A percentile compares a stretch with the other conserved stretches of the same genome.
These are phyloP conservation scores for Clavariopsis aquatica DNA, from an alignment of 495 filamentous ascomycete genomes.

Conservation along the genomic window DNA sequence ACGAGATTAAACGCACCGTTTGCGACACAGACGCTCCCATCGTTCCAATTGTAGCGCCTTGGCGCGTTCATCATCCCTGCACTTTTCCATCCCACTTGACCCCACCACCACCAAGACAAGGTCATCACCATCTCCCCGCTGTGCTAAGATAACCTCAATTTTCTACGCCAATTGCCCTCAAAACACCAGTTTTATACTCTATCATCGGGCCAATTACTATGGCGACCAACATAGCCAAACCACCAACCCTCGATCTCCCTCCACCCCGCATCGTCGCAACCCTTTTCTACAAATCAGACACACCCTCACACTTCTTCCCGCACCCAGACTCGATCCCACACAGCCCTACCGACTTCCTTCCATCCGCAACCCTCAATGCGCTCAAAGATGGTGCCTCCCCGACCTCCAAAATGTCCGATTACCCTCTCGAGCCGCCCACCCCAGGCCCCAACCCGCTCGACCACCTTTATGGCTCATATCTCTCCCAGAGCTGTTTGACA, in stretches of 20 bases:
- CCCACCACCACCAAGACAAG: neutral
- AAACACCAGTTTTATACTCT: neutral
- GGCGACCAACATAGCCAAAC: neutral
- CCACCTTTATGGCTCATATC: slow-evolving; percentile 67
- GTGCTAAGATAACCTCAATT: neutral
- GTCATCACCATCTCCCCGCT: neutral
- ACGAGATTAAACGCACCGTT: neutral
- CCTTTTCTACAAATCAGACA: slow-evolving; percentile 39
- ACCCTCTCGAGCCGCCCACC: slow-evolving; percentile 69
- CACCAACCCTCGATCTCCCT: slow-evolving; percentile 17
- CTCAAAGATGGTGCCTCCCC: slow-evolving; percentile 46
- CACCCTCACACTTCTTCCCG: slow-evolving; percentile 27
- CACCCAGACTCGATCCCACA: slow-evolving; percentile 29
- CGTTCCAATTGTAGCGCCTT: neutral
- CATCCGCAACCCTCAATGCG: slow-evolving; percentile 22
- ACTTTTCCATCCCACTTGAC: neutral
- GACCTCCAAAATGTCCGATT: slow-evolving; percentile 65
- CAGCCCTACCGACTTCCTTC: slow-evolving; percentile 27
- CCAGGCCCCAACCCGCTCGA: slow-evolving; percentile 67
- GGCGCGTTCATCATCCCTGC: neutral
- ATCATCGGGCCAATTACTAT: neutral
- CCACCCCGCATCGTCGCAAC: slow-evolving; percentile 33
- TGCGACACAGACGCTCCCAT: neutral
- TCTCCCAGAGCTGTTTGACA: slow-evolving; percentile 78
- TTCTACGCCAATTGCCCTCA: neutral